Base-by-base conservation (phyloP, 768 basidiomycete genomes). In the Leucogyrophana mollusca region DNA sequence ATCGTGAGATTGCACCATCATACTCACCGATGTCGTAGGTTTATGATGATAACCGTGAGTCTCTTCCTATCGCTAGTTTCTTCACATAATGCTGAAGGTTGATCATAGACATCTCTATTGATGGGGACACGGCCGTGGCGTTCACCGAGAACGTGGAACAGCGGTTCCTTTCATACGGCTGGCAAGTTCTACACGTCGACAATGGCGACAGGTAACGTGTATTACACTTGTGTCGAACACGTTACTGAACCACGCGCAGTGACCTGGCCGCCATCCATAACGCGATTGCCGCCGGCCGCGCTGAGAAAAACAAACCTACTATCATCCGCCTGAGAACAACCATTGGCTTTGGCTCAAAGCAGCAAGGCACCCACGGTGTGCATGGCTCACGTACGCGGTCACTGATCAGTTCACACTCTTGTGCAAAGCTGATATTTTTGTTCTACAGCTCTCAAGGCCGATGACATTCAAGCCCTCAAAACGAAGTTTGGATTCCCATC, bases 21-120 rank as follows among this genome's bases (percentile, higher is more conserved):
- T 45, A 36, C 50, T 68, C 25, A 68, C 50, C 3, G 27, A 17
- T 42, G 22, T 36, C 35, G 7, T 42, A 90, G 89, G 76, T 96
- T 61, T 96, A 94, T 68, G 94, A 97, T 61, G 93, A 96, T 71
- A 96, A 97, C 73, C 88, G 90, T 92, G 67, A 60, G 87, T 70
- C 46, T 49, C 36, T 5, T 17, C 16, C 16, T 16, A 23, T 43
- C 36, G 9, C 24, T 13, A 47, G n/a, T 1, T 9, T 8, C 17
- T 46, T 9, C 9, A 9, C 27, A 49, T 52, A 48, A 55, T 40
- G n/a, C 27, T 49, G 40, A 44, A 37, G 36, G 14, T 25, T 40
- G 40, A 23, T 37, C 38, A 45, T 53, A 93, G 90, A 93, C 67
- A 97, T 97, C 66, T 91, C 94, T 53, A 96, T 97, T 58, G 94